These are phyloP conservation scores for Kodamaea nitidulidarum DNA, from an alignment of 805 yeast species.

Conservation along the genomic window DNA sequence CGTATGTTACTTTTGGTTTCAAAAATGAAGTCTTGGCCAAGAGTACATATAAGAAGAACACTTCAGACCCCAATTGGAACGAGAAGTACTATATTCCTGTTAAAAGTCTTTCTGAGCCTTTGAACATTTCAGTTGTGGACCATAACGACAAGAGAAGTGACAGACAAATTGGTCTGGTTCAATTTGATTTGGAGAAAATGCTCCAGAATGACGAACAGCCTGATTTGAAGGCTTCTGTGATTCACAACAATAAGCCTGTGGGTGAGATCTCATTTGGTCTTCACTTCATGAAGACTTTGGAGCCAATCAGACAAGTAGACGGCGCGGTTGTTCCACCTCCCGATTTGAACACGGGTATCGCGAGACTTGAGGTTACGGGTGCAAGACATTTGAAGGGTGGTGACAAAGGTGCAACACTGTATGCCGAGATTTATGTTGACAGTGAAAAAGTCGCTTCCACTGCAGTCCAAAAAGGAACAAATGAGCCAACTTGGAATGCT, in stretches of 20 bases:
- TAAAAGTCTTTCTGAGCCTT: slow-evolving; percentile 75
- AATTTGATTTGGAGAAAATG: slow-evolving; percentile 67
- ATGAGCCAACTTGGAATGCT: slow-evolving; percentile 64
- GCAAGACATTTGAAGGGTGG: slow-evolving; percentile 50
- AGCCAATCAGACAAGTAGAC: slow-evolving; percentile 60
- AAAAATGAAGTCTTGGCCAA: slow-evolving; percentile 56
- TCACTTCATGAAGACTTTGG: slow-evolving; percentile 71
- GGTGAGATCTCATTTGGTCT: slow-evolving; percentile 72
- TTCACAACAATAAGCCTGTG: slow-evolving; percentile 79
- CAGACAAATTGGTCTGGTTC: slow-evolving; percentile 71
- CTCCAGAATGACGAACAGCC: slow-evolving; percentile 49
- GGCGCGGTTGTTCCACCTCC: slow-evolving; percentile 85
- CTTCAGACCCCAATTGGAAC: slow-evolving; percentile 77
- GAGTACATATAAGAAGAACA: slow-evolving; percentile 65
- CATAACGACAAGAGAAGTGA: slow-evolving; percentile 79
- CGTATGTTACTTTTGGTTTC: slow-evolving; percentile 74
- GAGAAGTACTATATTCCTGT: slow-evolving; percentile 71
- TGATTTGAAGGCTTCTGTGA: slow-evolving; percentile 50
- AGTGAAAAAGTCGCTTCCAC: slow-evolving; percentile 59
- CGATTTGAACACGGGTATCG: slow-evolving; percentile 90
- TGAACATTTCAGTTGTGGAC: slow-evolving; percentile 67
- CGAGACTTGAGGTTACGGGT: slow-evolving; percentile 59
- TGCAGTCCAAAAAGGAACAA: slow-evolving; percentile 52
- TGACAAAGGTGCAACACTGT: slow-evolving; percentile 52
- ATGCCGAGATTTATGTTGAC: slow-evolving; percentile 67